Evolutionary conservation across 2,329 filamentous ascomycete genomes (phyloP), one percentile per base, ranked within the genome.

Genomic region (Trichoderma sp.): DNA sequence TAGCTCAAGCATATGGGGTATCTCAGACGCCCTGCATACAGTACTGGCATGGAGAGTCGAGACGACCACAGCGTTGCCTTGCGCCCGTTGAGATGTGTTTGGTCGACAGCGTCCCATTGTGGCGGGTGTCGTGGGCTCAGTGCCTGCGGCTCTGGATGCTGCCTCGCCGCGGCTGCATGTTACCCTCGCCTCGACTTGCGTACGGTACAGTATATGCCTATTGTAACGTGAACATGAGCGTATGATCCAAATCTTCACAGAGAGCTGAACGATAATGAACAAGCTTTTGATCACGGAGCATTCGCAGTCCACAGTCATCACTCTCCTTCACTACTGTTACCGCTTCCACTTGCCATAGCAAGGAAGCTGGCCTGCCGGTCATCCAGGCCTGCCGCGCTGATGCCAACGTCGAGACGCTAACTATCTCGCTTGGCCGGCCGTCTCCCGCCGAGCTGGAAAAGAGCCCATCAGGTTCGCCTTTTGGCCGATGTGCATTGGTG

Each of bases 341-440:
- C 50, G n/a, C 45, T 51, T 19, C 15, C 28, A 54, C 15, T 39
- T 63, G 50, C 41, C 26, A 54, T 7, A 24, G 19, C 59, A 43
- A 43, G 12, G 21, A 41, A 17, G n/a, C 15, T 17, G 7, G 15
- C 52, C 15, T 56, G 19, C 21, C 52, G 52, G 15, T 21, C n/a
- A 52, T 39, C 41, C 39, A 30, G n/a, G 21, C 19, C 41, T 39
- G 30, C 9, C 34, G 26, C 34, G 39, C 24, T 19, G 9, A 41
- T 30, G 47, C 39, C 30, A 54, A 14, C 44, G 26, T 54, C 10
- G n/a, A 24, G 26, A n/a, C 51, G 41, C 59, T 54, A 15, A 26
- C 41, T 28, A 24, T 43, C 48, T 63, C 60, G 60, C 60, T 63
- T 63, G 47, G 60, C 9, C 59, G 41, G 59, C 10, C 41, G 48